Conservation (phyloP, 352 stramenopile species). For the Phytopythium cucurbitacearum region DNA sequence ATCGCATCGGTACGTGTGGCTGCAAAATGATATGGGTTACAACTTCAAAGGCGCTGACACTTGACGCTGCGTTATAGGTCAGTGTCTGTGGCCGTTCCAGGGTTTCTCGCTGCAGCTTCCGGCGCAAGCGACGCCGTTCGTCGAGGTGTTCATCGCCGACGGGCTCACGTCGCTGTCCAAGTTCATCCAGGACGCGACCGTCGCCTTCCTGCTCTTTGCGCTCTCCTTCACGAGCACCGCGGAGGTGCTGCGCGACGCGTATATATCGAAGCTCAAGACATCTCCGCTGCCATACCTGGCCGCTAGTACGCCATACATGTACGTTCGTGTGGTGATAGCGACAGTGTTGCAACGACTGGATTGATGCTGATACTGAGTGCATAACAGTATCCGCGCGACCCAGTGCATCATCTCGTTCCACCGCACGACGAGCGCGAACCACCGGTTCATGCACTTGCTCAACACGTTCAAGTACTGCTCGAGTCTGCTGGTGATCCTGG, state of each 20-base stretch:
- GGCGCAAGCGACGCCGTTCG: conserved; percentile 54
- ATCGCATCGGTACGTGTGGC: conserved; percentile 27
- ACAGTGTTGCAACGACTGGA: not conserved
- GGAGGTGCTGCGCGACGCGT: conserved; percentile 35
- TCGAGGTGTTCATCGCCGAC: conserved; percentile 79
- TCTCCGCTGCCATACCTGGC: conserved; percentile 70
- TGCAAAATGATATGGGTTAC: not conserved
- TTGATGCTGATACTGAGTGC: conserved; percentile 5
- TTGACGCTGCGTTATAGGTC: conserved; percentile 6
- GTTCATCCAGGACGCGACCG: conserved; percentile 68
- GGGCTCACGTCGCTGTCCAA: conserved; percentile 83
- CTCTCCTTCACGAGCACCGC: conserved; percentile 48
- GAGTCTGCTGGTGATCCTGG: conserved; percentile 71
- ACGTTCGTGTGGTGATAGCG: conserved; percentile 8
- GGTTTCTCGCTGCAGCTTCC: conserved; percentile 40
- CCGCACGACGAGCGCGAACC: conserved; percentile 55
- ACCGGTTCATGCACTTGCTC: conserved; percentile 77
- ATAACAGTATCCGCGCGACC: conserved; percentile 58
- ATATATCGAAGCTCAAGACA: conserved; percentile 69
- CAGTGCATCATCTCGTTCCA: conserved; percentile 84
- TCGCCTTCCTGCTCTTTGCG: conserved; percentile 58
- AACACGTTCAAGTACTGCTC: conserved; percentile 88
- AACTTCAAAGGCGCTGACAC: not conserved
- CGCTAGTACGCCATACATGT: conserved; percentile 73
- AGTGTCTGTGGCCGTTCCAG: conserved; percentile 69